These are phyloP conservation scores for Nannizziopsis barbatae DNA, from an alignment of 2,329 filamentous ascomycete species.

Conservation along the genomic window DNA sequence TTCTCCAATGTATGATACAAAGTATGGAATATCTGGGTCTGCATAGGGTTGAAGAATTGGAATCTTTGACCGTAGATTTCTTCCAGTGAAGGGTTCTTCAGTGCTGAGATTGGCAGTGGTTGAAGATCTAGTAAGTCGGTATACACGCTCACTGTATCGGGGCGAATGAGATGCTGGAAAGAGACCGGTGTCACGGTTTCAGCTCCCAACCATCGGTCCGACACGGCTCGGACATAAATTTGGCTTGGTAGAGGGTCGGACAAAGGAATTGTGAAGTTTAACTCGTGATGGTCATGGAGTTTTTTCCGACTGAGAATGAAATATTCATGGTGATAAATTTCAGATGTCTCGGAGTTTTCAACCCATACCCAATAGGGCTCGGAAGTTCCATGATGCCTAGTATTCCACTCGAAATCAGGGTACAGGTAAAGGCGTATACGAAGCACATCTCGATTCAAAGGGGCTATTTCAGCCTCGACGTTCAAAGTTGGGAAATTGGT, in stretches of 20 bases:
- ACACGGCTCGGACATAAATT: constrained; percentile 90
- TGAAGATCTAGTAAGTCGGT: constrained; percentile 88
- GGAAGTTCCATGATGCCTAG: constrained; percentile 81
- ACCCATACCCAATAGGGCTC: constrained; percentile 99
- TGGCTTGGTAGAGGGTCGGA: constrained; percentile 88
- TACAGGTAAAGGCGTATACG: constrained; percentile 78
- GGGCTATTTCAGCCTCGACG: constrained; percentile 88
- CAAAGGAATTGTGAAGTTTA: constrained; percentile 94
- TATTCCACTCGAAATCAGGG: constrained; percentile 90
- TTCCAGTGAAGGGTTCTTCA: constrained; percentile 79
- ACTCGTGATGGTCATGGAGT: constrained; percentile 88
- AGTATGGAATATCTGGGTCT: constrained; percentile 95
- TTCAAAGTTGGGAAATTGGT: constrained; percentile 86
- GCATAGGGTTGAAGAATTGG: constrained; percentile 98
- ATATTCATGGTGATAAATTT: constrained; percentile 96
- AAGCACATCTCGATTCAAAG: constrained; percentile 85
- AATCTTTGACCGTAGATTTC: constrained; percentile 82
- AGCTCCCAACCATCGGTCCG: constrained; percentile 90
- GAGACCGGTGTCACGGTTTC: constrained; percentile 93
- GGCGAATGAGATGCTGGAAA: constrained; percentile 93
- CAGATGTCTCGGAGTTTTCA: constrained; percentile 91
- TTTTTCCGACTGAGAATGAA: constrained; percentile 87
- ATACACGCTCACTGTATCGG: constrained; percentile 94
- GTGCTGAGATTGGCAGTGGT: constrained; percentile 70
- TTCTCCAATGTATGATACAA: constrained; percentile 88